A percentile compares a stretch with the other conserved stretches of the same genome.
phyloP scores from a whole-genome alignment of 2,329 filamentous ascomycete species.

The Tolypocladium guangdongense region DNA sequence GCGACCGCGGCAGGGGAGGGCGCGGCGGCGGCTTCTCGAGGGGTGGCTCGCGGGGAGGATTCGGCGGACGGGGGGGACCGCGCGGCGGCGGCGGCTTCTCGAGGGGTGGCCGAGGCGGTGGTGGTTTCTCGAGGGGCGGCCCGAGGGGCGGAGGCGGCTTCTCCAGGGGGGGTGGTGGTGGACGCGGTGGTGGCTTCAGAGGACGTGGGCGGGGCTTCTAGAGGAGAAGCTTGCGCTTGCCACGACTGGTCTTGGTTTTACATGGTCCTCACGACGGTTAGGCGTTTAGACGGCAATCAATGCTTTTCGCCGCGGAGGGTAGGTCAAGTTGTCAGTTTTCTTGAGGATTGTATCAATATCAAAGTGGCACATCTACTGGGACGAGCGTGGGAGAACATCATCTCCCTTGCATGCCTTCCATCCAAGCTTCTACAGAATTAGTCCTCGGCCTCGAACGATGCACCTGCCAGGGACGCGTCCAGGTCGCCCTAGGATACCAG shows the following conservation, averaged over 20 bases:
- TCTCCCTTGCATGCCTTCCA: too few species aligned
- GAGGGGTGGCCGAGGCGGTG: conserved; percentile 18
- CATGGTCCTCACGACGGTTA: conserved; percentile 2
- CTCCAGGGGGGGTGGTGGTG: conserved; percentile 14
- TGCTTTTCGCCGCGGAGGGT: conserved; percentile 8
- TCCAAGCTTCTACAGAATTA: too few species aligned
- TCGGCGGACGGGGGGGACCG: conserved; percentile 31
- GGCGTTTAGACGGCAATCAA: conserved; percentile 4
- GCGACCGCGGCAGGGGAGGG: conserved; percentile 21
- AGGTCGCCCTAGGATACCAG: too few species aligned
- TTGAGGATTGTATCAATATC: not conserved
- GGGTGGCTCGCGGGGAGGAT: conserved; percentile 18
- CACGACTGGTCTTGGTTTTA: conserved; percentile 2
- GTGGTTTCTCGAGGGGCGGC: conserved; percentile 8
- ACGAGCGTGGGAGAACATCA: too few species aligned
- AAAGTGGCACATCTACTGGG: conserved; percentile 2
- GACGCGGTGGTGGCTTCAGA: conserved; percentile 12
- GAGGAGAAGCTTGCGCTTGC: not conserved
- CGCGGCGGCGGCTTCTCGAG: conserved; percentile 18
- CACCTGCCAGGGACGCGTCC: too few species aligned
- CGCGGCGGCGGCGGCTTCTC: conserved; percentile 22
- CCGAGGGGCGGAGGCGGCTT: conserved; percentile 19
- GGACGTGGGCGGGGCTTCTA: conserved; percentile 1
- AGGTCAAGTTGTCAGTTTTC: conserved; percentile 1
- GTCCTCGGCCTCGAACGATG: too few species aligned